Evolutionary conservation across 140 eudicot species (phyloP).

Genomic region (Stevia rebaudiana): DNA sequence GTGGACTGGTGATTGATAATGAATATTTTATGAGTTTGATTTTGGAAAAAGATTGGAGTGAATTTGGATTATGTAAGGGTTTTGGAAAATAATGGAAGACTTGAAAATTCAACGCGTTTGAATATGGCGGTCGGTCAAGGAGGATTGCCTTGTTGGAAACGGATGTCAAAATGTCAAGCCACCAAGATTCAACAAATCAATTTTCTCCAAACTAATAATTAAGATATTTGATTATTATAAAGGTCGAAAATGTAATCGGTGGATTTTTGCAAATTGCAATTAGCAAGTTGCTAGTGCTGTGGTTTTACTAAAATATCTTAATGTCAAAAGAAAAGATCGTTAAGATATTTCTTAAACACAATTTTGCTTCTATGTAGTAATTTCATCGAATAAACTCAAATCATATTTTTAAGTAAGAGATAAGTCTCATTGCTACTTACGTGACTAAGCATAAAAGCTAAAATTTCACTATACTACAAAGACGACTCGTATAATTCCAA

Average conservation of each 20-base stretch:
- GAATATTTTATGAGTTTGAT: background rate
- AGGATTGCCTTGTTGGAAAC: background rate
- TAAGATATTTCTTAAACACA: no score
- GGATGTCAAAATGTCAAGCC: background rate
- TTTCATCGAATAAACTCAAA: no score
- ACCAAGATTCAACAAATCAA: background rate
- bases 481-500: background rate
- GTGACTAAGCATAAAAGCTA: background rate
- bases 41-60: slow-evolving; percentile 2
- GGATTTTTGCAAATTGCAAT: no score
- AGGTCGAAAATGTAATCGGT: no score
- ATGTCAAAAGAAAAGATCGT: no score
- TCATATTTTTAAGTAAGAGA: no score
- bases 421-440: no score
- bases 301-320: no score
- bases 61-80: background rate
- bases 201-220: background rate
- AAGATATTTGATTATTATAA: no score
- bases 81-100: background rate
- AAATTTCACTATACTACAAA: no score
- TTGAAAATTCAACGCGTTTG: slow-evolving; percentile 11
- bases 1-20: background rate
- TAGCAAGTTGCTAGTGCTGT: no score
- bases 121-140: background rate
- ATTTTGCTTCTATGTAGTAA: no score